Base-by-base conservation (phyloP, 1,139 yeast genomes). In the Suhomyces atakaporum region DNA sequence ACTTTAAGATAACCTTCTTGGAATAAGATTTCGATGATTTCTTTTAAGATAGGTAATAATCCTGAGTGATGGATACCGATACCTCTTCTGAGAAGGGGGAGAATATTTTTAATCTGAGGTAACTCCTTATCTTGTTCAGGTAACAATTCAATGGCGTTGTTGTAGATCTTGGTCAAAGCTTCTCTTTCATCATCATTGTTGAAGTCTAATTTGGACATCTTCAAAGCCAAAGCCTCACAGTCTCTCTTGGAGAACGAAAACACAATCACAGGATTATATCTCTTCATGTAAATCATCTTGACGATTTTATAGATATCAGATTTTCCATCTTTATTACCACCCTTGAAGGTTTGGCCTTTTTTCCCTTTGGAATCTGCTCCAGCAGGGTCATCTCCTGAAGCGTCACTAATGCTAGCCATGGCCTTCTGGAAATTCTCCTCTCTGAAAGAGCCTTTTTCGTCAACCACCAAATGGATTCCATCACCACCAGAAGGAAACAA, bases 31-130 rank as follows among this genome's bases (percentile, higher is more conserved):
- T 94, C 99, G 54, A 94, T 92, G 40, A 94, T 92, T 65, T 94
- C 99, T 58, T 94, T 94, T 48, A 94, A 71, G 46, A 94, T 94
- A 7, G 99, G 99, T 45, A 94, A 70, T 40, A 94, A 71, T 31
- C 99, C 99, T 34, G 97, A 88, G 63, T 94, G 99, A 66, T 94
- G 99, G 52, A 94, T 90, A 60, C 98, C 99, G 47, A 94, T 92
- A 54, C 99, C 99, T 62, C 97, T 79, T 60, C 84, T 81, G 49
- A 92, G 69, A 36, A 94, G 67, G 0, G 97, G 97, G 40, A 89
- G 65, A 41, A 92, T 85, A 52, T 88, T 92, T 52, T 87, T 86
- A 51, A 92, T 92, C 62, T 92, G 98, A 1, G 97, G 97, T 33
- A 94, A 70, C 48, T 88, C 95, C 55, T 87, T 81, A 60, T 94